Percentiles rank a stretch among this genome's conserved stretches.
These are phyloP conservation scores for Ambrosia hybrid DNA, from an alignment of 140 eudicot species.

Conservation along the genomic window DNA sequence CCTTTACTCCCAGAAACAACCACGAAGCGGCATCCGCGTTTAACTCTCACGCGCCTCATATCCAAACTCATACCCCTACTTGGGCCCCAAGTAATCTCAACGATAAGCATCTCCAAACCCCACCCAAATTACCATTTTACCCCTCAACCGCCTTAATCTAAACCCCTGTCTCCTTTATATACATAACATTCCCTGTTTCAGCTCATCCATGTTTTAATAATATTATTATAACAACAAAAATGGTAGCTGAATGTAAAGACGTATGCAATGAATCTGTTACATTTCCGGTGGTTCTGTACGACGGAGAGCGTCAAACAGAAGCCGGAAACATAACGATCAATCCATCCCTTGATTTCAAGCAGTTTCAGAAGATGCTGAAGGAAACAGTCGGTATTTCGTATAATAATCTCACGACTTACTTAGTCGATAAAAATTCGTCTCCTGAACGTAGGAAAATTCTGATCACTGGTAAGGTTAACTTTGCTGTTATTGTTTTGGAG, in stretches of 20 bases:
- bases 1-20: constrained; percentile 9
- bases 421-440: constrained; percentile 34
- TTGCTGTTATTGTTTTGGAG: constrained; percentile 34
- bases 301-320: constrained; percentile 62
- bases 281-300: constrained; percentile 57
- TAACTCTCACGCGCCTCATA: constrained; percentile 1
- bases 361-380: constrained; percentile 50
- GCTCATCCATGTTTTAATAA: constrained; percentile 5
- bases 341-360: constrained; percentile 52
- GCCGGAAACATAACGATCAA: constrained; percentile 45
- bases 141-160: constrained; percentile 34
- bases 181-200: constrained; percentile 20
- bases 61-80: constrained; percentile 16
- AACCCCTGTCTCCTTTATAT: constrained; percentile 20
- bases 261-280: constrained; percentile 16
- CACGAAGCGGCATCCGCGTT: constrained; percentile 28
- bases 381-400: constrained; percentile 68
- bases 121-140: constrained; percentile 5
- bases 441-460: constrained; percentile 44
- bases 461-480: constrained; percentile 63
- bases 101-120: constrained; percentile 22
- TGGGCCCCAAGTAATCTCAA: constrained; percentile 36
- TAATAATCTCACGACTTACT: constrained; percentile 65
- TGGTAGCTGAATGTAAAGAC: neutral
- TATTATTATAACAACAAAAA: neutral